A percentile compares a stretch with the other conserved stretches of the same genome.
phyloP scores from a whole-genome alignment of 75 land plant species.

The Pseudotsuga menziesii region DNA sequence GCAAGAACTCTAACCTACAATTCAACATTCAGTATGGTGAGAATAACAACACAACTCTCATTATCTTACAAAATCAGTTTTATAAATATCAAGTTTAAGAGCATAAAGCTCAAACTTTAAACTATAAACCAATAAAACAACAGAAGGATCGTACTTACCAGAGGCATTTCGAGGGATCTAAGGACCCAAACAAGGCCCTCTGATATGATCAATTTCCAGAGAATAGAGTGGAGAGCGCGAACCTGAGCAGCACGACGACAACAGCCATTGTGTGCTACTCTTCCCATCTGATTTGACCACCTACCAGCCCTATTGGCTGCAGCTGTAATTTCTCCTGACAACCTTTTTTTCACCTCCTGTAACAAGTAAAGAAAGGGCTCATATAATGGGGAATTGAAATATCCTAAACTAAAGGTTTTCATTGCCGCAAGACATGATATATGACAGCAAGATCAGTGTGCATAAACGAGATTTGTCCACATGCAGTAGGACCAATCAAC shows the following conservation, averaged over 20 bases:
- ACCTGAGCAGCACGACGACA: conserved; percentile 88
- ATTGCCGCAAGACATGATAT: background rate
- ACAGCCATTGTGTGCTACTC: conserved; percentile 96
- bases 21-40: background rate
- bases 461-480: background rate
- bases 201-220: conserved; percentile 80
- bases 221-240: conserved; percentile 62
- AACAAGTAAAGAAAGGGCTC: background rate
- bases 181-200: conserved; percentile 70
- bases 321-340: conserved; percentile 83
- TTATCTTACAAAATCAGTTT: background rate
- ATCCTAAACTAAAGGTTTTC: background rate
- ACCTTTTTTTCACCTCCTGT: conserved; percentile 82
- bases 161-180: conserved; percentile 63
- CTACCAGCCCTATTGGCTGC: conserved; percentile 85
- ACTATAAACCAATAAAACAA: background rate
- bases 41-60: background rate
- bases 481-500: background rate
- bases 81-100: background rate
- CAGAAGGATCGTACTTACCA: conserved; percentile 44
- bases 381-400: background rate
- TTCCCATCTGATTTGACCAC: conserved; percentile 93
- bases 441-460: background rate
- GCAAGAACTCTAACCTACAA: conserved; percentile 83
- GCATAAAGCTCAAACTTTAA: background rate